Evolutionary conservation across 108 stramenopile genomes (phyloP).

Genomic region (Schizochytrium sp.): DNA sequence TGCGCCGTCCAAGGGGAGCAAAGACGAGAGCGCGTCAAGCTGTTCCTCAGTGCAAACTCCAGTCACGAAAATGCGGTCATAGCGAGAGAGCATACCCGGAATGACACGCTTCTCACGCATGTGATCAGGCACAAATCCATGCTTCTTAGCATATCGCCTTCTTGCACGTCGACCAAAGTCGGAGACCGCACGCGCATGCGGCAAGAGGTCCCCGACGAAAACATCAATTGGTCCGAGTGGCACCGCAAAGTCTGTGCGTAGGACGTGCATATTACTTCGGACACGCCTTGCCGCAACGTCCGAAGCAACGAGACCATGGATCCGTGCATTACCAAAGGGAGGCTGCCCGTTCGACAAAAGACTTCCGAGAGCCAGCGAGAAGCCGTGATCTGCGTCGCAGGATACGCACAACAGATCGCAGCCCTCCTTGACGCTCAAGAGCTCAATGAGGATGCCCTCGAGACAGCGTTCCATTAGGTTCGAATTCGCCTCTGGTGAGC

Average conservation of each 20-base stretch:
- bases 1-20: background rate
- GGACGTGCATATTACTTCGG: background rate
- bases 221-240: background rate
- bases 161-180: background rate
- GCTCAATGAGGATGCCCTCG: background rate
- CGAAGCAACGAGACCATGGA: background rate
- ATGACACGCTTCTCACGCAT: background rate
- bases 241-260: background rate
- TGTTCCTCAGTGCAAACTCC: background rate
- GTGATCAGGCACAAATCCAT: background rate
- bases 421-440: background rate
- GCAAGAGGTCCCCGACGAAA: background rate
- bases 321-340: background rate
- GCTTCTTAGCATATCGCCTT: background rate
- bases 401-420: background rate
- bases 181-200: background rate
- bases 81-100: background rate
- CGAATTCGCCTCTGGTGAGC: background rate
- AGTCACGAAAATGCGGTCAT: slow-evolving; percentile 7
- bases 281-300: background rate
- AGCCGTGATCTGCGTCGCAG: background rate
- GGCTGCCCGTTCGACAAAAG: background rate
- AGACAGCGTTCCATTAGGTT: background rate
- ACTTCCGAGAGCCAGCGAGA: background rate
- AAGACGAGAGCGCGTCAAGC: background rate